Evolutionary conservation across 306 rosid genomes (phyloP).

Genomic region (Vigna nakashimae): DNA sequence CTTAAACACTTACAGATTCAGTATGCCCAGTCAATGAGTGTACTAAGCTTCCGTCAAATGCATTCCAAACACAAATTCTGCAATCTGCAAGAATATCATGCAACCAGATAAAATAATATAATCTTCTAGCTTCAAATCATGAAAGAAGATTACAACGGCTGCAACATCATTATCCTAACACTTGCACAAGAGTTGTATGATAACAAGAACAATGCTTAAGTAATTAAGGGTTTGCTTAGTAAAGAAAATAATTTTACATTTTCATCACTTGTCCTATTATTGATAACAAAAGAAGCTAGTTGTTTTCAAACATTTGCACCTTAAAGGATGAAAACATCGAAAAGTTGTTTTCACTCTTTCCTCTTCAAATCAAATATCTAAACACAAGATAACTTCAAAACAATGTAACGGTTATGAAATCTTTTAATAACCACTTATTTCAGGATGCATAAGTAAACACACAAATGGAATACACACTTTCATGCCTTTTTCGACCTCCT

Average conservation of each 20-base stretch:
- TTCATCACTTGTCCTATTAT: neutral
- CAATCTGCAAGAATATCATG: slow-evolving; percentile 70
- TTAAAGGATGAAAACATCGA: neutral
- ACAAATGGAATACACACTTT: too few species aligned
- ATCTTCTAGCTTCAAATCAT: slow-evolving; percentile 26
- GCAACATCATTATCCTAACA: slow-evolving; percentile 8
- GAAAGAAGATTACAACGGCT: slow-evolving; percentile 33
- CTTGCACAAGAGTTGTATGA: slow-evolving; percentile 7
- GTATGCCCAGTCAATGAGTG: slow-evolving; percentile 97
- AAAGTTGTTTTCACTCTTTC: too few species aligned
- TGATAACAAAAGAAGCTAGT: neutral
- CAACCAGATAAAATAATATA: slow-evolving; percentile 36
- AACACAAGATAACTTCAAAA: too few species aligned
- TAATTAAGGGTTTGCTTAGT: neutral
- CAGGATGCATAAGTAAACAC: too few species aligned
- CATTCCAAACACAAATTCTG: slow-evolving; percentile 99
- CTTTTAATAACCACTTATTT: too few species aligned
- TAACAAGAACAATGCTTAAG: slow-evolving; percentile 28
- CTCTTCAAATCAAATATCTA: too few species aligned
- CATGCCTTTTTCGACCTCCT: too few species aligned
- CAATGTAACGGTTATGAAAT: too few species aligned
- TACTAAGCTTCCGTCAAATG: slow-evolving; percentile 96
- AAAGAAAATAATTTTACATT: neutral
- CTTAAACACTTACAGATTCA: slow-evolving; percentile 77
- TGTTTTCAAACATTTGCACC: slow-evolving; percentile 1